A percentile compares a stretch with the other conserved stretches of the same genome.
phyloP scores from a whole-genome alignment of 2,329 filamentous ascomycete species.

The Verticillium tricorpus region DNA sequence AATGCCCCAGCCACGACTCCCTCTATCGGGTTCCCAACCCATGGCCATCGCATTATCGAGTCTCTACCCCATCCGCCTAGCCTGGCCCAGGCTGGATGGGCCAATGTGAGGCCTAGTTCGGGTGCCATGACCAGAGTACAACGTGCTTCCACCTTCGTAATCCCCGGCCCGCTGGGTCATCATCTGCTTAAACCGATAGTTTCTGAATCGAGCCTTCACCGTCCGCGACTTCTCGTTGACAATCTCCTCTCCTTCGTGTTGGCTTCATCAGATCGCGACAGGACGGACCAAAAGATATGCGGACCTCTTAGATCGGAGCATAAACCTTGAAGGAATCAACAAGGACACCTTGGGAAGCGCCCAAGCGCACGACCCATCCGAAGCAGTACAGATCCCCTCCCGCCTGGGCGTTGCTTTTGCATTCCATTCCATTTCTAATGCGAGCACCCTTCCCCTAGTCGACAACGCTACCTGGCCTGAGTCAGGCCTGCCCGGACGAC shows the following conservation, averaged over 20 bases:
- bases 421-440: constrained; percentile 11
- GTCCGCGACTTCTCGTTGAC: background rate
- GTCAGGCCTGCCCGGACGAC: constrained; percentile 5
- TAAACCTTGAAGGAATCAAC: background rate
- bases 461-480: constrained; percentile 7
- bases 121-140: background rate
- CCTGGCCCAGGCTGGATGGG: background rate
- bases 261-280: background rate
- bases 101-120: background rate
- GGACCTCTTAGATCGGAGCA: background rate
- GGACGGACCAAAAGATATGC: background rate
- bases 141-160: background rate
- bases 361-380: background rate
- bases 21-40: background rate
- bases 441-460: constrained; percentile 10
- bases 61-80: background rate
- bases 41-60: background rate
- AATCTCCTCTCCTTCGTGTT: background rate
- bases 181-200: background rate
- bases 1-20: background rate
- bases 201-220: background rate
- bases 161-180: background rate
- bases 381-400: background rate
- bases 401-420: background rate
- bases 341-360: background rate